Evolutionary conservation across 495 filamentous ascomycete species (phyloP).

Genomic region (Penicillium daleae): DNA sequence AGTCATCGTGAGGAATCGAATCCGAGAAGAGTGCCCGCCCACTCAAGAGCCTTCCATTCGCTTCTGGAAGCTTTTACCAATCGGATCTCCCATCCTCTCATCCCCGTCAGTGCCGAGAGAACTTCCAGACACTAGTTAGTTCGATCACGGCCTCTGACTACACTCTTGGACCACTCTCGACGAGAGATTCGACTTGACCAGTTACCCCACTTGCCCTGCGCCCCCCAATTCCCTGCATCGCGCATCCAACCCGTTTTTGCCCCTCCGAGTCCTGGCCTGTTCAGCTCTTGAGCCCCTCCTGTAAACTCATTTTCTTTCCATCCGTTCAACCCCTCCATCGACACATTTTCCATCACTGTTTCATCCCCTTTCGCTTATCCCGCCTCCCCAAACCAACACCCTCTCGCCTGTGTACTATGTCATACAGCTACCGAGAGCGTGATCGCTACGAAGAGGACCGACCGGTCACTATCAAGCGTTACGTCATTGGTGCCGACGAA

Average conservation of each 20-base stretch:
- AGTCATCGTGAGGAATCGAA: neutral
- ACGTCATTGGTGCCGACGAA: constrained; percentile 51
- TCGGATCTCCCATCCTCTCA: constrained; percentile 20
- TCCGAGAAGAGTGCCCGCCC: neutral
- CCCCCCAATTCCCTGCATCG: constrained; percentile 29
- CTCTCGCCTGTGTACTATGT: constrained; percentile 38
- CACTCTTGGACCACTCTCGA: too few species aligned
- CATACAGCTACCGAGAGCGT: constrained; percentile 48
- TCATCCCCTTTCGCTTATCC: constrained; percentile 4
- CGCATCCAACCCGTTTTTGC: constrained; percentile 1
- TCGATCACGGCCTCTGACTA: constrained; percentile 23
- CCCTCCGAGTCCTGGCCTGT: constrained; percentile 7
- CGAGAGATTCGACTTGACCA: constrained; percentile 11
- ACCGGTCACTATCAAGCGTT: constrained; percentile 52
- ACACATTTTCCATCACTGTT: constrained; percentile 8
- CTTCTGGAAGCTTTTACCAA: constrained; percentile 28
- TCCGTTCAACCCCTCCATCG: constrained; percentile 5
- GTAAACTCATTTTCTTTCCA: constrained; percentile 8
- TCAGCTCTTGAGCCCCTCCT: constrained; percentile 14
- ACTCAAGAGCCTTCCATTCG: constrained; percentile 18
- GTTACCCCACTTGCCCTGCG: constrained; percentile 31
- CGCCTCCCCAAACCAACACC: neutral
- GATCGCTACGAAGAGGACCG: constrained; percentile 53
- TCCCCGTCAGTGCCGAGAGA: neutral
- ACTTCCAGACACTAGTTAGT: constrained; percentile 22